A percentile compares a stretch with the other conserved stretches of the same genome.
Conservation (phyloP, 345 rosid species). For the Excoecaria cochinchinensis region DNA sequence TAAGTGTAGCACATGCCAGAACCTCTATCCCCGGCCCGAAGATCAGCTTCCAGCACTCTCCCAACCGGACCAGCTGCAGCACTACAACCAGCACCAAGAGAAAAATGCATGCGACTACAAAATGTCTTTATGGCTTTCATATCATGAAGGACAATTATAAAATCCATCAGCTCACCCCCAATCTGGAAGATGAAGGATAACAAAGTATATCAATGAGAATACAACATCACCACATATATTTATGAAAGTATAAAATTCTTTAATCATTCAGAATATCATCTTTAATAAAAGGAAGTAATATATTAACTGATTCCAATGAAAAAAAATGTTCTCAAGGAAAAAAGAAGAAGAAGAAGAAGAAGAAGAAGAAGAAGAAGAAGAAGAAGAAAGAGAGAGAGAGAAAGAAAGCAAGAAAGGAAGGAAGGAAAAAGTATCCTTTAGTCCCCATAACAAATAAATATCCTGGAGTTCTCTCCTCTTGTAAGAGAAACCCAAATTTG, state of each 20-base stretch:
- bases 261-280: neutral
- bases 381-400: too few species aligned
- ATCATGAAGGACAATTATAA: conserved; percentile 83
- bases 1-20: conserved; percentile 93
- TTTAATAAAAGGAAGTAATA: neutral
- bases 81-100: conserved; percentile 96
- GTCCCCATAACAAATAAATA: neutral
- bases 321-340: neutral
- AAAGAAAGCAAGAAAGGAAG: neutral
- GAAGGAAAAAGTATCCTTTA: neutral
- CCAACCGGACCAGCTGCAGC: conserved; percentile 98
- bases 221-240: neutral
- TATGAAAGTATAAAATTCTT: neutral
- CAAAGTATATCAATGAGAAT: neutral
- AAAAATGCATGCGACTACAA: conserved; percentile 95
- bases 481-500: neutral
- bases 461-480: neutral
- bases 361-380: too few species aligned
- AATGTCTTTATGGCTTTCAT: conserved; percentile 89
- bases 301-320: neutral
- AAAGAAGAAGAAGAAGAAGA: too few species aligned
- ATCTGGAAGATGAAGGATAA: conserved; percentile 39
- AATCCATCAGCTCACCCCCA: conserved; percentile 98
- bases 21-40: conserved; percentile 90
- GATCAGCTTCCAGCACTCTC: conserved; percentile 94